A percentile compares a stretch with the other conserved stretches of the same genome.
These are phyloP conservation scores for Cucurbitaria berberidis DNA, from an alignment of 2,329 filamentous ascomycete genomes.

Conservation along the genomic window DNA sequence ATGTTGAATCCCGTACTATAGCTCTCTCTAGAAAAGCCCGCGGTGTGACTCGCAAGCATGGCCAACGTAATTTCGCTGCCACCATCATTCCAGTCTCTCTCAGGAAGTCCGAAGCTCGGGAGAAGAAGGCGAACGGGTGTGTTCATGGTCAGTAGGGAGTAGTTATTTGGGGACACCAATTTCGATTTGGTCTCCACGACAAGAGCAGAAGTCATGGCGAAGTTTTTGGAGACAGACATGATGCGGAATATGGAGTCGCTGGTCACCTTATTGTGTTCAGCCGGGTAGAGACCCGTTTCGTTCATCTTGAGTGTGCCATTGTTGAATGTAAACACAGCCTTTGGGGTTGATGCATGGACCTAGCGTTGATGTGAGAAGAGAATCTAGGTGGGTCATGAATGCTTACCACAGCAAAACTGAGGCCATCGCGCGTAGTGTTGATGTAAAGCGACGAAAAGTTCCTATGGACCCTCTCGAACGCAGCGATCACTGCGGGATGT, in stretches of 20 bases:
- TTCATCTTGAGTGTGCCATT: conserved; percentile 40
- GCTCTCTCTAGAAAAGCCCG: conserved; percentile 37
- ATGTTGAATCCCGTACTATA: conserved; percentile 41
- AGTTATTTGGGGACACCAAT: not conserved
- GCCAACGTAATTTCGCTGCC: conserved; percentile 40
- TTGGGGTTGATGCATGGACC: conserved; percentile 35
- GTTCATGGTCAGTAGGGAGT: conserved; percentile 23
- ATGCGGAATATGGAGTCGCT: conserved; percentile 41
- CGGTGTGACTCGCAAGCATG: conserved; percentile 43
- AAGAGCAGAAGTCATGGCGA: conserved; percentile 34
- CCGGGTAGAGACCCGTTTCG: conserved; percentile 19
- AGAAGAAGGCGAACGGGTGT: conserved; percentile 30
- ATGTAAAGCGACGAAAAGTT: conserved; percentile 26
- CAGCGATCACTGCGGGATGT: conserved; percentile 30
- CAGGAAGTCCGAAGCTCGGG: conserved; percentile 28
- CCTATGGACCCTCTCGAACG: conserved; percentile 28
- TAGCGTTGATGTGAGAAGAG: conserved; percentile 1
- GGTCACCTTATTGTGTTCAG: conserved; percentile 20
- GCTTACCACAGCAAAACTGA: conserved; percentile 39
- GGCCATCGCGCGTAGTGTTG: conserved; percentile 34
- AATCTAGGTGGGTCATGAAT: not conserved
- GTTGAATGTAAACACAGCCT: conserved; percentile 33
- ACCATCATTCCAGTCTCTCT: conserved; percentile 38
- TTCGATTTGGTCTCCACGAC: conserved; percentile 23
- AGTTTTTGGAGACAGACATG: conserved; percentile 38